phyloP scores from a whole-genome alignment of 805 yeast genomes.

The Cyberlindnera meyerae region DNA sequence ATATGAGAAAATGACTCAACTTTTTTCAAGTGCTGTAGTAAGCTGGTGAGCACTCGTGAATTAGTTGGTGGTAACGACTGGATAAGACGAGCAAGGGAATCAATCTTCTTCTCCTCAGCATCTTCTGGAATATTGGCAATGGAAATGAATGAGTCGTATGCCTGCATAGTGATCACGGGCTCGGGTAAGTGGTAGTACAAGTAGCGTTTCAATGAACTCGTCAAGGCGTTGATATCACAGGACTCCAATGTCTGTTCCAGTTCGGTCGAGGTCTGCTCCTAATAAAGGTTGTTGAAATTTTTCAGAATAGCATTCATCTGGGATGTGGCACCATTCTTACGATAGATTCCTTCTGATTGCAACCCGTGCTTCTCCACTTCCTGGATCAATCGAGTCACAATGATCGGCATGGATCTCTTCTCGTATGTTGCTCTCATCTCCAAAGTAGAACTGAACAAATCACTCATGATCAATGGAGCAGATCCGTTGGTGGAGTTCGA shows the following conservation, averaged over 20 bases:
- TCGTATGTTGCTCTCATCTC: conserved; percentile 62
- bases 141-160: conserved; percentile 62
- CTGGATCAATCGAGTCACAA: conserved; percentile 63
- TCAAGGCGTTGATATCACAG: conserved; percentile 78
- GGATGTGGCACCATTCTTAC: conserved; percentile 59
- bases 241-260: conserved; percentile 34
- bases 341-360: conserved; percentile 79
- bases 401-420: conserved; percentile 57
- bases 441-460: conserved; percentile 42
- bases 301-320: conserved; percentile 32
- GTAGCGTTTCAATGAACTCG: conserved; percentile 83
- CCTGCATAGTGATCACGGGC: conserved; percentile 70
- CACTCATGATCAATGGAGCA: conserved; percentile 17
- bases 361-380: conserved; percentile 79
- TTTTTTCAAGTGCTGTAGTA: conserved; percentile 60
- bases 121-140: conserved; percentile 36
- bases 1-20: conserved; percentile 47
- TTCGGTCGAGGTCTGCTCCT: conserved; percentile 31
- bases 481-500: conserved; percentile 4
- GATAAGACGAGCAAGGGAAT: conserved; percentile 43
- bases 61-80: conserved; percentile 64
- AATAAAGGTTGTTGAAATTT: conserved; percentile 28
- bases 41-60: conserved; percentile 44
- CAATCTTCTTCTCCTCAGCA: conserved; percentile 25
- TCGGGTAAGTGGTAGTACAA: conserved; percentile 70